These are phyloP conservation scores for Podaxis sp. DNA, from an alignment of 768 basidiomycete genomes.

Conservation along the genomic window DNA sequence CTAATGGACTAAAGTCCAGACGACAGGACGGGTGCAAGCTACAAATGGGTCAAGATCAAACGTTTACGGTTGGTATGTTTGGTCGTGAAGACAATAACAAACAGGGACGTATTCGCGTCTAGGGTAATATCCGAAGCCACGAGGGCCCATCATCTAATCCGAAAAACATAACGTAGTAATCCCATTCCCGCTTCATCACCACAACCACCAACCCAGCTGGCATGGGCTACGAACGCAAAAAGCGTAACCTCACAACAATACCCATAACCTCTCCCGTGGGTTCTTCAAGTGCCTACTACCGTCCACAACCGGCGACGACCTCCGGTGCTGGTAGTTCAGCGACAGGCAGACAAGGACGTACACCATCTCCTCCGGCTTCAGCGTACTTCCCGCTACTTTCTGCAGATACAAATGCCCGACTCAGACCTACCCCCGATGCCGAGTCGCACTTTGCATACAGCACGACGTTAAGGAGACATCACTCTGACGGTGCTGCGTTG, in stretches of 20 bases:
- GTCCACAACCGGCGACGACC: constrained; percentile 23
- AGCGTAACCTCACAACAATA: constrained; percentile 33
- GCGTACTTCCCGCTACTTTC: constrained; percentile 70
- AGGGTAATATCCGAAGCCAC: constrained; percentile 10
- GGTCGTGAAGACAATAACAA: constrained; percentile 1
- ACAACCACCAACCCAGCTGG: constrained; percentile 31
- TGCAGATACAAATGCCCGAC: constrained; percentile 43
- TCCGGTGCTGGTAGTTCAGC: neutral
- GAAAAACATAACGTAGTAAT: neutral
- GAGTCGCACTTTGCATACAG: constrained; percentile 80
- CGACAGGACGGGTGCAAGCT: neutral
- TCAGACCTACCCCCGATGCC: constrained; percentile 63
- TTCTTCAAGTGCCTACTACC: constrained; percentile 35
- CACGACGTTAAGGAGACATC: constrained; percentile 73
- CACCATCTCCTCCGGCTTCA: constrained; percentile 74
- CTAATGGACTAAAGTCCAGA: neutral
- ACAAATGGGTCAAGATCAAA: neutral
- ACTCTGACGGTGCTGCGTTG: constrained; percentile 43
- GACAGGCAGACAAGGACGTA: constrained; percentile 19
- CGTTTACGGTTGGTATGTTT: constrained; percentile 1
- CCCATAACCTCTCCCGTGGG: constrained; percentile 30
- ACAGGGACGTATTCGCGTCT: neutral
- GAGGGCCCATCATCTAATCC: neutral
- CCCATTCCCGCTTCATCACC: constrained; percentile 16
- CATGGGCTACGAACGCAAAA: constrained; percentile 44